Evolutionary conservation across 106 monocot species (phyloP).

Genomic region (Dendrobium huoshanense): DNA sequence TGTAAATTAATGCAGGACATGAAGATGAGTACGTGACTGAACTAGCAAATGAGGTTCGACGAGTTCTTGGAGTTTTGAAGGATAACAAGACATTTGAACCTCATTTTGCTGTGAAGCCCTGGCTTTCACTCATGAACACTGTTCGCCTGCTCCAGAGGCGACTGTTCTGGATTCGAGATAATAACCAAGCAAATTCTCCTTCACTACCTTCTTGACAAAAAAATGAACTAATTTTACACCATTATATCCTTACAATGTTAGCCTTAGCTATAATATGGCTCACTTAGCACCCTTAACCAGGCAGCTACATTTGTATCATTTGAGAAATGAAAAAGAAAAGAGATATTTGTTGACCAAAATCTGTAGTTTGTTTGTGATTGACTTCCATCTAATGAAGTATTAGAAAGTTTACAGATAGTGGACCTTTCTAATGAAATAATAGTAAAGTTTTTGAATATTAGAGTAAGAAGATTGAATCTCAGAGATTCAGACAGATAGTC

Average conservation of each 20-base stretch:
- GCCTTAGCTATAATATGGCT: background rate
- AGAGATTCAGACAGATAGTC: too few species aligned
- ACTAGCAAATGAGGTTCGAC: constrained; percentile 59
- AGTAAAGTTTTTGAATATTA: too few species aligned
- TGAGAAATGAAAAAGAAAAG: background rate
- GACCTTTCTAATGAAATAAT: too few species aligned
- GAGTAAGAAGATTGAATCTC: too few species aligned
- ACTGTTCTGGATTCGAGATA: constrained; percentile 1
- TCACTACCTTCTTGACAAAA: background rate
- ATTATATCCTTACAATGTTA: background rate
- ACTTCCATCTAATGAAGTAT: too few species aligned
- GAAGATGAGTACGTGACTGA: constrained; percentile 48
- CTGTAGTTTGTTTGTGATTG: too few species aligned
- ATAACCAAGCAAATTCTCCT: background rate
- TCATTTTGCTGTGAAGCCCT: background rate
- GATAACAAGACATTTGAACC: background rate
- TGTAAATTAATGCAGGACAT: constrained; percentile 34
- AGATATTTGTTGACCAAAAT: background rate
- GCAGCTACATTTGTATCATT: background rate
- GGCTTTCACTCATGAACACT: background rate
- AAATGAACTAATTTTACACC: background rate
- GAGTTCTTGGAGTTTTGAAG: constrained; percentile 24
- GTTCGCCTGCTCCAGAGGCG: background rate
- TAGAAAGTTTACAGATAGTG: too few species aligned
- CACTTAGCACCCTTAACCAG: background rate